Base-by-base conservation (phyloP, 495 filamentous ascomycete genomes). In the Neurospora sp. region DNA sequence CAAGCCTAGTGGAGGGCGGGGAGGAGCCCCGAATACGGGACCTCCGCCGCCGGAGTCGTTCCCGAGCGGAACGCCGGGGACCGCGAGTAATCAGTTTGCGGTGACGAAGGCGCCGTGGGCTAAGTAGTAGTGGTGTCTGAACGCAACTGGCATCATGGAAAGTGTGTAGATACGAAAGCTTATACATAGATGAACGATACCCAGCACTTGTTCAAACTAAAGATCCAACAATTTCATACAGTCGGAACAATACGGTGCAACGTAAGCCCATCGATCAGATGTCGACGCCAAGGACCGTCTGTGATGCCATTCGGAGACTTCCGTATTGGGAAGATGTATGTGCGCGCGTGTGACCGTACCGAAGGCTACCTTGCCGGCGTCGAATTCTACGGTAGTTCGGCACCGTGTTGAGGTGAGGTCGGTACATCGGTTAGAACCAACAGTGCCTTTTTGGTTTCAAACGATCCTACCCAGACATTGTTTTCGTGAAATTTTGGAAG, bases 41-140 rank as follows among this genome's bases (percentile, higher is more conserved):
- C 76, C 72, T 39, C 69, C 72, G 35, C 73, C 75, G 23, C 76
- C 78, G n/a, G 77, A 74, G 0, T 35, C 71, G 11, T 81, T 80
- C 23, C 74, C 75, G 0, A 44, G 62, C n/a, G 80, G 81, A 7
- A 41, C 73, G n/a, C 76, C 77, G 31, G 80, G 78, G 20, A 75
- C 71, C 18, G 75, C 79, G 41, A 79, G 74, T 35, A 77, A 77
- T 14, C 80, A 82, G 76, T 78, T 79, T 73, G 54, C 78, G 18
- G 75, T 82, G 0, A 82, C 80, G 11, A 82, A 78, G 70, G 81
- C 81, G 48, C 76, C 74, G 12, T 80, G 79, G 79, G 74, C 78
- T 2, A 78, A 74, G 72, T 72, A 74, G 72, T 72, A 77, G 31
- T 72, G 12, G 4, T 72, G 39, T 39, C 10, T 20, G 38, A 11